phyloP scores from a whole-genome alignment of 2,329 filamentous ascomycete species.

The Cercospora sp. region DNA sequence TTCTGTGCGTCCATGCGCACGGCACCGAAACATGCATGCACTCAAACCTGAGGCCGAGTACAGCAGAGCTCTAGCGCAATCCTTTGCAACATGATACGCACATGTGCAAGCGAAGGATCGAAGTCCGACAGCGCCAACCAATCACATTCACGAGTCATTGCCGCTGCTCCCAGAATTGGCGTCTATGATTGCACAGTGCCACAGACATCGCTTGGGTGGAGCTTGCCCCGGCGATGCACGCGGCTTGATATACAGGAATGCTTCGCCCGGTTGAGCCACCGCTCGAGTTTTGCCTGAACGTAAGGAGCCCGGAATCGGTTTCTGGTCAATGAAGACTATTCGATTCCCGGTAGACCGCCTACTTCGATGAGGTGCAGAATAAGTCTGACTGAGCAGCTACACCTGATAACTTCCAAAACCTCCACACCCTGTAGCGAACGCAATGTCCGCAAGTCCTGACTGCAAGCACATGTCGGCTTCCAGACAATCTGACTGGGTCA shows the following conservation, averaged over 20 bases:
- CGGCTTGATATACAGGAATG: not conserved
- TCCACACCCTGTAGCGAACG: not conserved
- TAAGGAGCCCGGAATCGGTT: too few relatives aligned
- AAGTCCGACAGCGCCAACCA: not conserved
- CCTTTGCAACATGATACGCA: too few relatives aligned
- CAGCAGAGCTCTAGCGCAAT: too few relatives aligned
- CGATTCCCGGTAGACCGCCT: not conserved
- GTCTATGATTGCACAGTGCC: not conserved
- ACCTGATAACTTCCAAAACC: not conserved
- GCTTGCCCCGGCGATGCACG: not conserved
- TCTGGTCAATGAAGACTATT: too few relatives aligned
- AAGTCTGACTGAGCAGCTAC: not conserved
- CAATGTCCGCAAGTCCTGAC: not conserved
- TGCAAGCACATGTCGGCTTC: not conserved
- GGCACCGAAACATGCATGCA: not conserved
- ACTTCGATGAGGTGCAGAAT: not conserved
- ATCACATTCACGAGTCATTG: not conserved
- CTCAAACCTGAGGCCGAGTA: too few relatives aligned
- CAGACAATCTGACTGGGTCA: not conserved
- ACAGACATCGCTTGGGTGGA: not conserved
- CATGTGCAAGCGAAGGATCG: not conserved
- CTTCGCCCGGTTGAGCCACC: too few relatives aligned
- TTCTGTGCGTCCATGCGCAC: not conserved
- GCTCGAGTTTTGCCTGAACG: not conserved
- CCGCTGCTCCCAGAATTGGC: not conserved